Evolutionary conservation across 495 filamentous ascomycete genomes (phyloP).

Genomic region (Massariosphaeria phaeospora): DNA sequence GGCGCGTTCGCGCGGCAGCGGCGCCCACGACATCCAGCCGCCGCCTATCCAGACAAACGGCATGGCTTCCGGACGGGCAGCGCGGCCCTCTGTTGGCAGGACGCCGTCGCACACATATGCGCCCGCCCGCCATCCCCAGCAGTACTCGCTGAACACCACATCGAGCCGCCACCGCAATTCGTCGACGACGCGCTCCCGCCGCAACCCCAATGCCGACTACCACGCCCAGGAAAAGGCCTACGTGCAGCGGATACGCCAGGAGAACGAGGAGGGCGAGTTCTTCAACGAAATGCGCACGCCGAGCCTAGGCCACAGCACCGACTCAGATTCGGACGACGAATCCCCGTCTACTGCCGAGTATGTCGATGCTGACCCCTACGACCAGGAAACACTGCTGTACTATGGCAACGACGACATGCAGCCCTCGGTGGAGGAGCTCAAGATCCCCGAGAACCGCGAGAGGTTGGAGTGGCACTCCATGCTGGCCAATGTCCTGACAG

Average conservation of each 20-base stretch:
- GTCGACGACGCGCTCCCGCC: conserved; percentile 26
- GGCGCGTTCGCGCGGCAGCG: not conserved
- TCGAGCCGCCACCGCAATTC: conserved; percentile 33
- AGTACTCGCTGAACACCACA: conserved; percentile 41
- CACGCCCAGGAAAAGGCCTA: conserved; percentile 77
- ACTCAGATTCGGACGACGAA: conserved; percentile 85
- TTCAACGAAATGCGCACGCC: conserved; percentile 64
- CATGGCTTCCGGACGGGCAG: conserved; percentile 20
- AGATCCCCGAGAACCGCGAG: conserved; percentile 82
- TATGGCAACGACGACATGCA: conserved; percentile 80
- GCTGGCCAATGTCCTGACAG: conserved; percentile 90
- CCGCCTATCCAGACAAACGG: conserved; percentile 32
- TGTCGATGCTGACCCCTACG: conserved; percentile 77
- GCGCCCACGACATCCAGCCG: conserved; percentile 8
- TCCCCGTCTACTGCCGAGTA: conserved; percentile 80
- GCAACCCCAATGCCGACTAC: conserved; percentile 75
- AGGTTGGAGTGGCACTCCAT: conserved; percentile 97
- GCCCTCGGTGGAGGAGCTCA: conserved; percentile 81
- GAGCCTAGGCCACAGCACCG: conserved; percentile 59
- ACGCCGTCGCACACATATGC: conserved; percentile 37
- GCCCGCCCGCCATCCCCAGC: conserved; percentile 60
- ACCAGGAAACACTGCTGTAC: conserved; percentile 89
- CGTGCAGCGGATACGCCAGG: conserved; percentile 69
- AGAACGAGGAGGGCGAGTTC: conserved; percentile 63
- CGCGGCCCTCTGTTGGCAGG: conserved; percentile 27